Percentiles rank a stretch among this genome's conserved stretches.
phyloP scores from a whole-genome alignment of 345 rosid species.

The Lumnitzera littorea region DNA sequence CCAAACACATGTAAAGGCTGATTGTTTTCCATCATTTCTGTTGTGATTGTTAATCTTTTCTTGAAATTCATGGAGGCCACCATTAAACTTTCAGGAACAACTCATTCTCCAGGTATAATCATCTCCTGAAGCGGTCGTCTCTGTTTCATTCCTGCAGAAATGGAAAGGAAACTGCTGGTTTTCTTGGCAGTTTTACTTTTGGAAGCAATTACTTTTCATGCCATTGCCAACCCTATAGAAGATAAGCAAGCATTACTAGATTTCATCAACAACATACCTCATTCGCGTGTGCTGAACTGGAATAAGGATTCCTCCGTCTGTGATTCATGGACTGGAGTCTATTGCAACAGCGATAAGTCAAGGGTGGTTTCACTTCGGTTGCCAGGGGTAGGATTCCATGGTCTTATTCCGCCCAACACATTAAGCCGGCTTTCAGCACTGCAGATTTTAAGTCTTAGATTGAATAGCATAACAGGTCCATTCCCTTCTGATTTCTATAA shows the following conservation, averaged over 20 bases:
- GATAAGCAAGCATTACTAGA: conserved; percentile 71
- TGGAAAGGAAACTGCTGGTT: conserved; percentile 23
- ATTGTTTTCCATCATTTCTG: neutral
- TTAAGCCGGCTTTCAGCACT: conserved; percentile 61
- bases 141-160: conserved; percentile 7
- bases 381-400: conserved; percentile 50
- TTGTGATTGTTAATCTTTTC: no score
- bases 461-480: conserved; percentile 61
- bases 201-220: conserved; percentile 26
- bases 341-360: conserved; percentile 48
- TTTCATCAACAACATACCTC: conserved; percentile 44
- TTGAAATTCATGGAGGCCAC: no score
- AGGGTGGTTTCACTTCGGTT: conserved; percentile 50
- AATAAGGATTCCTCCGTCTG: conserved; percentile 45
- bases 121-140: conserved; percentile 1
- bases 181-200: conserved; percentile 23
- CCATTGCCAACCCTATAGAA: conserved; percentile 42
- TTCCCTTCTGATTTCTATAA: conserved; percentile 54
- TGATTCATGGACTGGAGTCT: conserved; percentile 70
- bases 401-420: conserved; percentile 40
- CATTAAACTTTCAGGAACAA: conserved; percentile 6
- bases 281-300: conserved; percentile 66
- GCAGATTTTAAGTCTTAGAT: conserved; percentile 56
- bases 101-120: conserved; percentile 4
- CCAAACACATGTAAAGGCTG: neutral